Evolutionary conservation across 495 filamentous ascomycete genomes (phyloP), one percentile per base, ranked within the genome.

Genomic region (Penicillium atrosanguineum): DNA sequence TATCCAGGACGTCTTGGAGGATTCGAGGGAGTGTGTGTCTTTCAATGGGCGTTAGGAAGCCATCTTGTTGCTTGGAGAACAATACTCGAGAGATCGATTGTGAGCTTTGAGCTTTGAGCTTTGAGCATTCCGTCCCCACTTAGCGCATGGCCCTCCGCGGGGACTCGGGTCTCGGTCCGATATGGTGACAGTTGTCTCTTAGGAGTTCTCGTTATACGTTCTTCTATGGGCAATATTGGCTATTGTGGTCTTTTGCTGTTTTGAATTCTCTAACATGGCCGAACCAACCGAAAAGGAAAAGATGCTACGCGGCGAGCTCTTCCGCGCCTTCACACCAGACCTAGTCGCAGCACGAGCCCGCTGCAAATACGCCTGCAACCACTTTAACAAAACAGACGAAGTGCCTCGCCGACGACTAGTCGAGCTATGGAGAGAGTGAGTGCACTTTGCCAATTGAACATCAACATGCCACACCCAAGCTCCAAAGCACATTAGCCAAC

Each of bases 341-440:
- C 65, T 84, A 8, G 64, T 78, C 8, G 77, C 76, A 1, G 86
- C 77, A 14, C 82, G 90, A 3, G 58, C 65, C 8, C 73, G 83
- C 15, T 89, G 87, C 64, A 73, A 76, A 34, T 60, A 65, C 14
- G 87, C 87, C 2, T 83, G 76, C 61, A 64, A 72, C 28, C 73
- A 74, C 2, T 90, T 84, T 71, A 94, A 90, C 67, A 75, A 72
- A 21, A 73, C 79, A 5, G 78, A 79, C 0, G 81, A 85, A 4
- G 71, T 80, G 1, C 60, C 82, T 0, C 72, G 87, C 28, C 73
- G 89, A 44, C 69, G 69, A 40, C 64, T 81, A 31, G 75, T 87
- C 0, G 82, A 87, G 56, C 68, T 92, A n/a, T 91, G 82, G 82
- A 83, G 81, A 67, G 81, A 88, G 89, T 93, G 72, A 75, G 83